These are phyloP conservation scores for Hemisphaericaspora xylofermentans DNA, from an alignment of 1,139 yeast species.

Conservation along the genomic window DNA sequence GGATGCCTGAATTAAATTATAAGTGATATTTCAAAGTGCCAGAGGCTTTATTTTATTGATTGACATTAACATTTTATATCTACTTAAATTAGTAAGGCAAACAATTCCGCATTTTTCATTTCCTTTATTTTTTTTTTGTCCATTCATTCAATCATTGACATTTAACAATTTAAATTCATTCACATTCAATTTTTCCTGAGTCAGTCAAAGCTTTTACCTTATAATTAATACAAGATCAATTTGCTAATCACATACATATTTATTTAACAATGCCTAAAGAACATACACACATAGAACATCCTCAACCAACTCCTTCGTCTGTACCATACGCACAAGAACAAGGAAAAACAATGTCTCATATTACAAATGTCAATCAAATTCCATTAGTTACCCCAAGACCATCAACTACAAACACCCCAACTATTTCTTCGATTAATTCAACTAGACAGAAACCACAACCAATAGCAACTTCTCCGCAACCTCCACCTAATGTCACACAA, in stretches of 20 bases:
- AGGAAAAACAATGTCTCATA: neutral
- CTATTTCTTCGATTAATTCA: neutral
- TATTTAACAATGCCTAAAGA: neutral
- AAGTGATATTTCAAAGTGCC: too few species aligned
- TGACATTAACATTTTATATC: too few species aligned
- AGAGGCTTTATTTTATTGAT: too few species aligned
- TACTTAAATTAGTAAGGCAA: neutral
- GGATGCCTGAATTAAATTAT: too few species aligned
- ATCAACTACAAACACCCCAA: conserved; percentile 8
- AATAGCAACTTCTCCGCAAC: conserved; percentile 11
- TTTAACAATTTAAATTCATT: neutral
- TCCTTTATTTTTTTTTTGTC: neutral
- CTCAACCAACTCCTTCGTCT: conserved; percentile 4
- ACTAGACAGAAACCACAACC: neutral
- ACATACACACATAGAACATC: conserved; percentile 4
- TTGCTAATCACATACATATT: neutral
- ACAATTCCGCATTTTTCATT: neutral
- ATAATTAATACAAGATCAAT: neutral
- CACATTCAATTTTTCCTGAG: too few species aligned
- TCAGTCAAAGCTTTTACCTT: neutral
- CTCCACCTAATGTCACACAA: conserved; percentile 15
- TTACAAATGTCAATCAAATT: conserved; percentile 12
- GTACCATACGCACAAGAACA: neutral
- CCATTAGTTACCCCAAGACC: conserved; percentile 17
- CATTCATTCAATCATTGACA: neutral